Evolutionary conservation across 257 asterid species (phyloP), one percentile per base, ranked within the genome.

Genomic region (Avicennia marina): DNA sequence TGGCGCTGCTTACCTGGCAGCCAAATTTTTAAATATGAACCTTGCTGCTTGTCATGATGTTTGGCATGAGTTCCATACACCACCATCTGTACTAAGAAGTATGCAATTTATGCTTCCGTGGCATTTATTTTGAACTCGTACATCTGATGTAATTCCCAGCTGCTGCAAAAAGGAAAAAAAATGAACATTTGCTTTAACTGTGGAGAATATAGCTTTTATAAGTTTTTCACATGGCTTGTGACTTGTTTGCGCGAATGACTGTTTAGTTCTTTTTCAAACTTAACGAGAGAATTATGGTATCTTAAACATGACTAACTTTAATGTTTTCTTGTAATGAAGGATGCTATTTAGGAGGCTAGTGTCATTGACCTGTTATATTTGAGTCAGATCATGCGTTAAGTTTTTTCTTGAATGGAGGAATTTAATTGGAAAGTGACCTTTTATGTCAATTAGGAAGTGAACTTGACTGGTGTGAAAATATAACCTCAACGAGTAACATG

Each of bases 1-100:
- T 32, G 99, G 97, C 60, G 95, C 97, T 66, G 99, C 99, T 18
- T 93, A 89, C 66, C 96, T 89, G 62, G 97, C 99, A 67, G 87
- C 97, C n/a, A 89, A 93, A 51, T 72, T 72, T 57, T 73, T 93
- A 48, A 82, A 84, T 67, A 71, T 93, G 90, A 83, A 89, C 73
- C 87, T 86, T 59, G 60, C 95, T 39, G 83, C 96, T 2, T 73
- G 79, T 63, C 86, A 86, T 60, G 62, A 42, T 56, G 81, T 89
- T 40, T 89, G 97, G 97, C 71, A 69, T 19, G 95, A 84, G 74
- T 93, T 93, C 67, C 86, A 82, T 48, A 84, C 99, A 1, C 73
- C 96, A 4, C 94, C 97, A 0, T 31, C 82, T 59, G 89, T 93
- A 19, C 89, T 93, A 11, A 83, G 73, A 83, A 95, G 98, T 85